Conservation (phyloP, 257 asterid genomes). For the Dorcoceras hygrometricum region DNA sequence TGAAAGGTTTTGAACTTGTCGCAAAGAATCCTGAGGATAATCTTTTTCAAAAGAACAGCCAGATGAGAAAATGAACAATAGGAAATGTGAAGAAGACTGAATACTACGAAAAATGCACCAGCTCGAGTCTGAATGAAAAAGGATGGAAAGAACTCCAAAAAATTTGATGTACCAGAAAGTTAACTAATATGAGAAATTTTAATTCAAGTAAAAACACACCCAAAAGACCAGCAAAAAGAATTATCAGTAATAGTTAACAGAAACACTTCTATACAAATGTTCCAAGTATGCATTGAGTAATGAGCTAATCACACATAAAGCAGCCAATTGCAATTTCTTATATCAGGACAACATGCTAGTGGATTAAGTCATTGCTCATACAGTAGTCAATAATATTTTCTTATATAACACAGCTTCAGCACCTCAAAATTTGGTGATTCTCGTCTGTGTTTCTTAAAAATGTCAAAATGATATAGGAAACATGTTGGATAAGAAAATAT, state of each 20-base stretch:
- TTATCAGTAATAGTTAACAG: no score
- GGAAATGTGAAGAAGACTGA: constrained; percentile 12
- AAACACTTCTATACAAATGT: no score
- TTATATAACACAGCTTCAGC: no score
- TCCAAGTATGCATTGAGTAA: not conserved
- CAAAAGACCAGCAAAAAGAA: no score
- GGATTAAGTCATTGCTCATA: no score
- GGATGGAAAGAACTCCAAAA: not conserved
- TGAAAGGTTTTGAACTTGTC: not conserved
- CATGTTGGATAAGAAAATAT: not conserved
- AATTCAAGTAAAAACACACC: not conserved
- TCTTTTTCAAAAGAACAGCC: not conserved
- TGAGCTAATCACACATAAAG: not conserved
- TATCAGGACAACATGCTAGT: not conserved
- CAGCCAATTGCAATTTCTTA: not conserved
- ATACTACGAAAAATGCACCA: constrained; percentile 4
- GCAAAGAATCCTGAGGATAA: constrained; percentile 15
- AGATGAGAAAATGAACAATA: not conserved
- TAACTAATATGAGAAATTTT: not conserved
- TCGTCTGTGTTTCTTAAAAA: not conserved
- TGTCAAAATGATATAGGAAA: not conserved
- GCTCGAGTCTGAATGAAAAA: not conserved
- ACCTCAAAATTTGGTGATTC: not conserved
- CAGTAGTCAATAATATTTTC: no score
- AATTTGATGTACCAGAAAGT: not conserved